A percentile compares a stretch with the other conserved stretches of the same genome.
These are phyloP conservation scores for Hemisphaericaspora nanyangensis DNA, from an alignment of 805 yeast genomes.

Conservation along the genomic window DNA sequence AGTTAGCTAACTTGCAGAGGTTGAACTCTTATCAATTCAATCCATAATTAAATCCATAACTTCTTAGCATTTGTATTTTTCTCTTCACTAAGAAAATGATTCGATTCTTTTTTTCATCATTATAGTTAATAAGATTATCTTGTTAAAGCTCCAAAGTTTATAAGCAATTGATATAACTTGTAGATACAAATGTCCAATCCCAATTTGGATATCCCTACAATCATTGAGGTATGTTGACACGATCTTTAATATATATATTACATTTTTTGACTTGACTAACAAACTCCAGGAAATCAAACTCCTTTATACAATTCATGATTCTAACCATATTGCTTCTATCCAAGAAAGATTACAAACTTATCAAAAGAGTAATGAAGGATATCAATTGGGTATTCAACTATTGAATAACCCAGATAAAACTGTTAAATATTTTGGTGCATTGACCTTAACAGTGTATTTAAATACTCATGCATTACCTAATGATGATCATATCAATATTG, in stretches of 20 bases:
- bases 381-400: conserved; percentile 53
- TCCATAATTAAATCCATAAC: too few relatives aligned
- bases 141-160: too few relatives aligned
- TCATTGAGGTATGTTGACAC: conserved; percentile 5
- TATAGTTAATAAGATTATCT: too few relatives aligned
- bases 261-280: too few relatives aligned
- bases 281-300: conserved; percentile 33
- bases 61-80: too few relatives aligned
- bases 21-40: too few relatives aligned
- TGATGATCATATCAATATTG: conserved; percentile 11
- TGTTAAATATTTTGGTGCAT: conserved; percentile 75
- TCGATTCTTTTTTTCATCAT: too few relatives aligned
- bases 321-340: conserved; percentile 33
- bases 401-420: conserved; percentile 39
- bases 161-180: too few relatives aligned
- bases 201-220: conserved; percentile 1
- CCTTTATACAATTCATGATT: conserved; percentile 40
- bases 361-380: conserved; percentile 57
- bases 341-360: conserved; percentile 56
- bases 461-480: conserved; percentile 22
- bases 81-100: too few relatives aligned
- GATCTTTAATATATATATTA: not conserved
- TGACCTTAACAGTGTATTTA: conserved; percentile 66
- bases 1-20: too few relatives aligned
- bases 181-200: not conserved